Evolutionary conservation across 805 yeast species (phyloP), one percentile per base, ranked within the genome.

Genomic region (Cyberlindnera bimundalis): DNA sequence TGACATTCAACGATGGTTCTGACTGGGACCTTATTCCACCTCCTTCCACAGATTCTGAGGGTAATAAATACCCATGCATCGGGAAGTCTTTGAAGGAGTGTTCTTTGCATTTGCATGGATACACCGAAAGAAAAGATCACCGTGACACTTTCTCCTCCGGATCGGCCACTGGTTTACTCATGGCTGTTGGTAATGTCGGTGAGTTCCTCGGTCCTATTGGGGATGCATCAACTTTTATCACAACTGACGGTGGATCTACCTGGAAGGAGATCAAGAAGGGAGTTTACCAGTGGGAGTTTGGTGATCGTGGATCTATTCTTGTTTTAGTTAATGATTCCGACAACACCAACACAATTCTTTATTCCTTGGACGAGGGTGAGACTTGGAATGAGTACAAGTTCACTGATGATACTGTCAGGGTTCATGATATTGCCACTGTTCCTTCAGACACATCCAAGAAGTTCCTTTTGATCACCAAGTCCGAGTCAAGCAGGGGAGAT

Each of bases 121-220:
- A 75, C 60, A 89, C 98, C 3, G 97, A 91, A 59, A 73, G 96
- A 50, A 65, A 65, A 5, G 97, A 90, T 61, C 73, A 73, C 43
- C 74, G 96, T 52, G 97, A 91, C 56, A 81, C 95, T 0, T 86
- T 68, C 51, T 84, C 95, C 0, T 89, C 98, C 0, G 79, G 85
- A 0, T 82, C 96, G 6, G 98, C 98, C 0, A 71, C 82, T 14
- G 99, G 99, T 0, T 63, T 89, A 61, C 61, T 91, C 70, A 69
- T 93, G 44, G 97, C 86, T 13, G 78, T 84, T 12, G 99, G 99
- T 21, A 89, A 84, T 58, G 96, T 88, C 31, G 98, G 98, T 6
- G 76, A 72, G 17, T 47, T 52, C 12, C 65, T 91, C 35, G 61
- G 62, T 4, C 63, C 77, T 2, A 40, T 59, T 17, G 68, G 71